Percentiles rank a stretch among this genome's conserved stretches.
phyloP scores from a whole-genome alignment of 2,329 filamentous ascomycete species.

The Triangularia setosa region DNA sequence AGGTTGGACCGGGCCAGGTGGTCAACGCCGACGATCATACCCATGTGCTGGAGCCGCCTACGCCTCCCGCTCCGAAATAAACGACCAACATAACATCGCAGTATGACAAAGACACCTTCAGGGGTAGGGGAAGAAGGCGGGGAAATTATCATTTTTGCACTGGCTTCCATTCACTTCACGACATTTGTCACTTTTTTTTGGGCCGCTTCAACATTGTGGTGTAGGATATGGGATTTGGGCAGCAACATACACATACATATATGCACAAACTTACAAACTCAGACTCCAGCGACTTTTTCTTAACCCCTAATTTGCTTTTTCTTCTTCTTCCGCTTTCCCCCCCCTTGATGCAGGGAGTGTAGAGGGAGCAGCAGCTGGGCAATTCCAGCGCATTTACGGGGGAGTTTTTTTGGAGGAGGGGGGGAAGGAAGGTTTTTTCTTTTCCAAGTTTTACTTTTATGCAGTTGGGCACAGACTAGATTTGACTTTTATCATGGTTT shows the following conservation, averaged over 20 bases:
- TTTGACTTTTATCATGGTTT: neutral
- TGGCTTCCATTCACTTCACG: neutral
- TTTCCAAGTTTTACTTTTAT: neutral
- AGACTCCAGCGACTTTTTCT: neutral
- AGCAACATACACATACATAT: neutral
- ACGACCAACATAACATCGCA: neutral
- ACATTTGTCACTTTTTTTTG: neutral
- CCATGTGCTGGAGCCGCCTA: constrained; percentile 77
- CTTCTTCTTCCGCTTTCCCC: neutral
- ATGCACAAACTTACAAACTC: neutral
- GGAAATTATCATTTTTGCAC: neutral
- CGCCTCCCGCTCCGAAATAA: constrained; percentile 24
- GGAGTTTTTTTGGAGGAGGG: neutral
- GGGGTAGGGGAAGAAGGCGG: neutral
- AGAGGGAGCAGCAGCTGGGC: neutral
- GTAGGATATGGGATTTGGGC: neutral
- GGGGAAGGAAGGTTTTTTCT: too few relatives aligned
- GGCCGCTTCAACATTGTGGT: neutral
- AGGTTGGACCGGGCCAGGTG: constrained; percentile 66
- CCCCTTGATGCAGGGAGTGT: neutral
- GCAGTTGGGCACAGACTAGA: neutral
- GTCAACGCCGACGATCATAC: constrained; percentile 72
- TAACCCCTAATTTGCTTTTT: neutral
- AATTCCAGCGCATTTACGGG: too few relatives aligned
- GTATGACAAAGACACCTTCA: neutral